Evolutionary conservation across 2,329 filamentous ascomycete species (phyloP).

Genomic region (Diaporthe caulivora): DNA sequence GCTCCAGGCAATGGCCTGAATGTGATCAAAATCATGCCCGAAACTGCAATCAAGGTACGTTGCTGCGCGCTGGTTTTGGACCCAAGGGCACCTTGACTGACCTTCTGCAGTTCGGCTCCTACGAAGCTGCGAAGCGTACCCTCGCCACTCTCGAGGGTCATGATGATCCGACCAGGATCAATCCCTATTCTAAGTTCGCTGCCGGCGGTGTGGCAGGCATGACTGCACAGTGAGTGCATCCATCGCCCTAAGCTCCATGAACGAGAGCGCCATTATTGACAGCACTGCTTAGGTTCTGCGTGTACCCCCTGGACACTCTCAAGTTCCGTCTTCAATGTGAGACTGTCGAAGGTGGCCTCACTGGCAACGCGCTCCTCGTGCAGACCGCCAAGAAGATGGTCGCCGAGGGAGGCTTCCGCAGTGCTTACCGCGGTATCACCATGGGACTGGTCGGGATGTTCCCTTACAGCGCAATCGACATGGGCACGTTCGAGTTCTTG

Average conservation of each 20-base stretch:
- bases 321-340: constrained; percentile 93
- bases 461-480: constrained; percentile 95
- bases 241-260: background rate
- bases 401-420: constrained; percentile 76
- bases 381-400: constrained; percentile 91
- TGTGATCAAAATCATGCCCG: constrained; percentile 97
- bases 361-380: constrained; percentile 84
- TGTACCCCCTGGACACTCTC: constrained; percentile 92
- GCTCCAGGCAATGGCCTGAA: constrained; percentile 90
- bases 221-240: constrained; percentile 81
- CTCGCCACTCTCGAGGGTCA: constrained; percentile 91
- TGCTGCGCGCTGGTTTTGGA: background rate
- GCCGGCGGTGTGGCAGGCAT: constrained; percentile 93
- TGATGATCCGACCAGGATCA: constrained; percentile 82
- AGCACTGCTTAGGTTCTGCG: constrained; percentile 73
- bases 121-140: constrained; percentile 92
- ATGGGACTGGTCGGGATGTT: constrained; percentile 98
- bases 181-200: constrained; percentile 87
- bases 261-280: background rate
- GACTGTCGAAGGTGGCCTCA: constrained; percentile 86
- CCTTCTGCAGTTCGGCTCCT: constrained; percentile 81
- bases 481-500: constrained; percentile 93
- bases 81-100: background rate
- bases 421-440: constrained; percentile 91
- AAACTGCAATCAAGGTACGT: constrained; percentile 87